Conservation (phyloP, 192 early-diverging fungal species). For the Backusella tarrabulga region DNA sequence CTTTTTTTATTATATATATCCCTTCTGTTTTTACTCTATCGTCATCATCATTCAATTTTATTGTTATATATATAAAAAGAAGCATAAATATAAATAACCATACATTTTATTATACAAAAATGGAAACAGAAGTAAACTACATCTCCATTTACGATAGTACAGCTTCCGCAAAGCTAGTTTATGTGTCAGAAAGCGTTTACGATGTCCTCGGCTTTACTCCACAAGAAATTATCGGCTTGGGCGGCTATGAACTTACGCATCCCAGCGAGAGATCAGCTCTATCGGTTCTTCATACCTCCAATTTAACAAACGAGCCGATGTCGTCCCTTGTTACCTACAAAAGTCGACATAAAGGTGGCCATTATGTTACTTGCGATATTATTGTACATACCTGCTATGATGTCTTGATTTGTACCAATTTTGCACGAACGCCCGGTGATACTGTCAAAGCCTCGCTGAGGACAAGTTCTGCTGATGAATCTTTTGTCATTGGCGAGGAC, state of each 20-base stretch:
- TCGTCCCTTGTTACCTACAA: conserved; percentile 36
- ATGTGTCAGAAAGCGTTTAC: conserved; percentile 41
- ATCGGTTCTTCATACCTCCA: conserved; percentile 31
- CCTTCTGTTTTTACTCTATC: not conserved
- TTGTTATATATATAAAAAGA: not conserved
- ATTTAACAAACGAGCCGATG: conserved; percentile 40
- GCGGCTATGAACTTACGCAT: conserved; percentile 40
- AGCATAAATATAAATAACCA: not conserved
- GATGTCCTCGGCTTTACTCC: conserved; percentile 43
- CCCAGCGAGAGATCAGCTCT: conserved; percentile 36
- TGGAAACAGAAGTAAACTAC: conserved; percentile 26
- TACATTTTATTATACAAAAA: not conserved
- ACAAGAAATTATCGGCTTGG: conserved; percentile 41
- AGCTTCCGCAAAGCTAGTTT: conserved; percentile 27
- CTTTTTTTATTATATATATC: not conserved
- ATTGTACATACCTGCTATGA: conserved; percentile 32
- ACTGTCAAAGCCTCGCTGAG: not conserved
- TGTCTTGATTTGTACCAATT: conserved; percentile 10
- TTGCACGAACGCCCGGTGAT: not conserved
- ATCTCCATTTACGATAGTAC: conserved; percentile 50
- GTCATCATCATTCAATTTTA: not conserved
- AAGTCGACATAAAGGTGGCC: conserved; percentile 35
- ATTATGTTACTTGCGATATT: conserved; percentile 20
- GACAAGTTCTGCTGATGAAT: not conserved
- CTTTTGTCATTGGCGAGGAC: not conserved